Conservation (phyloP, 208 protist genomes). For the Leishmania arabica region DNA sequence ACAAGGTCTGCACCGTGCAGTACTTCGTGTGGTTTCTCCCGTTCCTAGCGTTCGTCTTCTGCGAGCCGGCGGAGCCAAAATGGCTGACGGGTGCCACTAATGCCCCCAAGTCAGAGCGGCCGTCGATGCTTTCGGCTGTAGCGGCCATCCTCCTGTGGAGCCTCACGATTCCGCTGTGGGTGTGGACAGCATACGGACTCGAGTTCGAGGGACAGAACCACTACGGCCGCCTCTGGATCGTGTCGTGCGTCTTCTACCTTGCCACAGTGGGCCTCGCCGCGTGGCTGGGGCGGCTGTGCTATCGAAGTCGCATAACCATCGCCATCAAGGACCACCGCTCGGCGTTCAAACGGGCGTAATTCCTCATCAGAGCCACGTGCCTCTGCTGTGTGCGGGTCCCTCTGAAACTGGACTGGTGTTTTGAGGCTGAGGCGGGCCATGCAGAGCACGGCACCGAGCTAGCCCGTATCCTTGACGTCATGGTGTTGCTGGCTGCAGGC, state of each 20-base stretch:
- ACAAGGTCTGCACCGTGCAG: conserved; percentile 95
- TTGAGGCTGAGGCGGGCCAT: background rate
- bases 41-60: conserved; percentile 82
- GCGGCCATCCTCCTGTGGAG: conserved; percentile 55
- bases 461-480: background rate
- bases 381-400: background rate
- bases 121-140: conserved; percentile 24
- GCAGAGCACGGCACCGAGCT: background rate
- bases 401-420: background rate
- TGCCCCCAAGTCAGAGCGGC: conserved; percentile 1
- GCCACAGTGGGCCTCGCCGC: conserved; percentile 68
- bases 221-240: conserved; percentile 84
- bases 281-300: conserved; percentile 67
- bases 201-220: conserved; percentile 85
- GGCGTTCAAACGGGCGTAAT: conserved; percentile 14
- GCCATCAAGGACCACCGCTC: conserved; percentile 13
- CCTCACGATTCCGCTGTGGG: conserved; percentile 81
- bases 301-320: conserved; percentile 16
- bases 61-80: conserved; percentile 33
- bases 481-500: background rate
- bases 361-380: background rate
- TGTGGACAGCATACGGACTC: conserved; percentile 68
- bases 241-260: conserved; percentile 85
- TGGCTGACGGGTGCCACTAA: conserved; percentile 4
- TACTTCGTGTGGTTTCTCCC: conserved; percentile 96